Evolutionary conservation across 2,329 filamentous ascomycete species (phyloP), one percentile per base, ranked within the genome.

Genomic region (Cladosporium cucumerinum): DNA sequence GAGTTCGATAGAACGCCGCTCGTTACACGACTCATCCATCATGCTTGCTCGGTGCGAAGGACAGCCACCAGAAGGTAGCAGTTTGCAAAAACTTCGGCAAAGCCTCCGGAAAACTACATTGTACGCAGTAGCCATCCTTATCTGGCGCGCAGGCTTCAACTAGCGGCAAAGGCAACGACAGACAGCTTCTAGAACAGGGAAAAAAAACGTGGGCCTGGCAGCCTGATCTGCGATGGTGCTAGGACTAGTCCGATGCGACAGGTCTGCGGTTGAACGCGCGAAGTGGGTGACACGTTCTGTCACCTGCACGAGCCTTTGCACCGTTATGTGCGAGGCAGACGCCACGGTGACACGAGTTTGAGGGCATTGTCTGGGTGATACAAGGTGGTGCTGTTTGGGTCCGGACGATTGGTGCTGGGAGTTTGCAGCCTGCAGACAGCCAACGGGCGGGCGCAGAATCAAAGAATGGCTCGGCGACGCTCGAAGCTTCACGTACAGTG

Each of bases 201-300:
- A 46, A 39, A 21, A 39, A 58, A 46, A 28, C 23, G 36, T 39
- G 36, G 25, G 36, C 28, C 25, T 55, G 51, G 26, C 48, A 51
- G 48, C 23, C 26, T 51, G 26, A 51, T 5, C n/a, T 46, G 39
- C 39, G n/a, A 46, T 21, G n/a, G n/a, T 21, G n/a, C 39, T 46
- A 46, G n/a, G 34, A n/a, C 39, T 46, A 46, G 39, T 46, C 12
- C 54, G 36, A 46, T 26, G 30, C 36, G 55, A 39, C 36, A 46
- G 55, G 55, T 58, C 55, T 58, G 55, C 55, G 36, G 55, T 58
- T 58, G 55, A 58, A 25, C 16, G 36, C 55, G 55, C 55, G 55
- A 58, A n/a, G 55, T 58, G 55, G 55, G 23, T 21, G 36, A 43
- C 55, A 43, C 21, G 28, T 58, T 36, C 55, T 43, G 30, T 34